Conservation (phyloP, 1,284 basidiomycete genomes). For the Tylopilus sp. region DNA sequence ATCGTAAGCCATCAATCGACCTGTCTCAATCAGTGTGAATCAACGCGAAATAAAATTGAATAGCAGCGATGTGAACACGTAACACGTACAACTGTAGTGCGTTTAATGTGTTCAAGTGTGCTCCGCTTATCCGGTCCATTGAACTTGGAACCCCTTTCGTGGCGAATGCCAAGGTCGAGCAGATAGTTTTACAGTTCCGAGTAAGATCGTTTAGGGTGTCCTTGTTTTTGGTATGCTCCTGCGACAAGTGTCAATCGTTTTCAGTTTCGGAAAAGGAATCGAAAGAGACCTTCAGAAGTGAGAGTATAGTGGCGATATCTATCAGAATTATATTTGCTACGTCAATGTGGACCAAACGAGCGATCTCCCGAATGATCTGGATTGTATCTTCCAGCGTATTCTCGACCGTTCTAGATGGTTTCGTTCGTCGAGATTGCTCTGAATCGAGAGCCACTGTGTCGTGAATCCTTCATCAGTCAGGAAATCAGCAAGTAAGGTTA, state of each 20-base stretch:
- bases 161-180: too few relatives aligned
- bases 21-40: background rate
- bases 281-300: background rate
- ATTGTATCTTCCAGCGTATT: background rate
- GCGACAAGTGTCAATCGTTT: too few relatives aligned
- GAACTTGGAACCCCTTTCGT: too few relatives aligned
- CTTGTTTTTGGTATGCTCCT: too few relatives aligned
- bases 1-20: background rate
- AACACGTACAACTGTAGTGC: background rate
- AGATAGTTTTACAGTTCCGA: too few relatives aligned
- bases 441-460: background rate
- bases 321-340: background rate
- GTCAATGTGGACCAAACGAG: background rate
- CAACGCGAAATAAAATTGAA: background rate
- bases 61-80: background rate
- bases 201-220: too few relatives aligned
- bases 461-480: background rate
- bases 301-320: background rate
- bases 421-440: background rate
- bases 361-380: background rate
- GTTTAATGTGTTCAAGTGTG: background rate
- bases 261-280: too few relatives aligned
- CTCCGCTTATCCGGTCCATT: too few relatives aligned
- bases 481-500: background rate
- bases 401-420: background rate